phyloP scores from a whole-genome alignment of 176 grass and related monocot genomes.

The Avena eriantha region DNA sequence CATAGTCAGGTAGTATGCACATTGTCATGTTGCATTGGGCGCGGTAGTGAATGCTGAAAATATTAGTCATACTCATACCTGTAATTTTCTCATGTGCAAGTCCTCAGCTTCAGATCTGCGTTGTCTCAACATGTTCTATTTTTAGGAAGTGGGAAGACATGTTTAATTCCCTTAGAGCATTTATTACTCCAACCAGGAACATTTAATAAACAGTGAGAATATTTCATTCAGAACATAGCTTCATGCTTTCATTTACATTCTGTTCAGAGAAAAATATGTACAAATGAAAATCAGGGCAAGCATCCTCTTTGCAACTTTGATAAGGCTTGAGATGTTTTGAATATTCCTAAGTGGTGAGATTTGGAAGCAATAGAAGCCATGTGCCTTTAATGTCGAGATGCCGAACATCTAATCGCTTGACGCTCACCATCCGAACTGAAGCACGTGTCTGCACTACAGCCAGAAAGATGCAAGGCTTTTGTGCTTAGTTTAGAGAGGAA shows the following conservation, averaged over 20 bases:
- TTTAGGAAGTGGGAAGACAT: background rate
- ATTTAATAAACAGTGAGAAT: background rate
- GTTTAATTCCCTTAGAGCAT: background rate
- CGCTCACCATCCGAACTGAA: background rate
- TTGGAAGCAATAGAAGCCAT: background rate
- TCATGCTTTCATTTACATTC: background rate
- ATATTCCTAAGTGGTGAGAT: background rate
- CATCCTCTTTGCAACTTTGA: background rate
- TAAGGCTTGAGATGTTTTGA: background rate
- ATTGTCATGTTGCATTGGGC: background rate
- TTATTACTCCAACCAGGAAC: background rate
- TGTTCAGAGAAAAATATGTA: background rate
- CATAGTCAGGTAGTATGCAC: background rate
- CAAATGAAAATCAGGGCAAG: background rate
- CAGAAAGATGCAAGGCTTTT: background rate
- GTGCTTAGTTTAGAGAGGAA: background rate
- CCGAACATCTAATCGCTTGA: background rate
- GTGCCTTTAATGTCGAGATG: background rate
- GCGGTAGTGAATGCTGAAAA: background rate
- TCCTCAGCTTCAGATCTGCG: background rate
- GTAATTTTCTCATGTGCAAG: background rate
- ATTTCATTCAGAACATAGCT: background rate
- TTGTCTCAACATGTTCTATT: background rate
- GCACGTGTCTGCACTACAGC: background rate
- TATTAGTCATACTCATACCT: background rate